Evolutionary conservation across 2,329 filamentous ascomycete species (phyloP).

Genomic region (Ascochyta lentis): DNA sequence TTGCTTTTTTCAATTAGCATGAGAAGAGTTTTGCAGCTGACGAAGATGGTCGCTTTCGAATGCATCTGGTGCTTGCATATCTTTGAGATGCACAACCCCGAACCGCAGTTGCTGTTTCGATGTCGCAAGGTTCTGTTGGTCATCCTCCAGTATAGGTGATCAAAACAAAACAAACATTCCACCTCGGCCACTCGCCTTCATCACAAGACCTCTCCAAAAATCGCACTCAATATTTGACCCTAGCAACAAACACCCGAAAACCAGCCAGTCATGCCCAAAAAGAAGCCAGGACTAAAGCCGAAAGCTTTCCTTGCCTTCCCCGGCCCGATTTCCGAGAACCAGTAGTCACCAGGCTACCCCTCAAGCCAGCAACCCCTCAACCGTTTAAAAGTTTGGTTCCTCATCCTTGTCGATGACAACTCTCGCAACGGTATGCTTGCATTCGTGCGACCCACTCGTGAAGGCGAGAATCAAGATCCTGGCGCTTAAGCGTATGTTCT

Average conservation of each 20-base stretch:
- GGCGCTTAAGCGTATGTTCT: slow-evolving; percentile 5
- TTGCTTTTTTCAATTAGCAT: neutral
- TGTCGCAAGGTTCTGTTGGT: too few relatives aligned
- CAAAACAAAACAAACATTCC: slow-evolving; percentile 15
- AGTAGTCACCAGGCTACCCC: neutral
- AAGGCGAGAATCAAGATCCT: neutral
- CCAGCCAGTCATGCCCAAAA: too few relatives aligned
- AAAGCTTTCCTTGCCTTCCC: neutral
- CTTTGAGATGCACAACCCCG: neutral
- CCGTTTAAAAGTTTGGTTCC: neutral
- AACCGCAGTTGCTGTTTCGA: neutral
- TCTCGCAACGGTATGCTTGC: slow-evolving; percentile 15
- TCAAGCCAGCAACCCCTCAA: neutral
- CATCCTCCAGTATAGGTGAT: too few relatives aligned
- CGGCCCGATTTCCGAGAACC: neutral
- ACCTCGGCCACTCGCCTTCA: neutral
- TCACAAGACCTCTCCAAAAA: neutral
- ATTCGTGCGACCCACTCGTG: slow-evolving; percentile 1
- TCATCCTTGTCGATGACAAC: neutral
- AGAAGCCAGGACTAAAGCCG: neutral
- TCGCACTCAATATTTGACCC: neutral
- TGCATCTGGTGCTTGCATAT: neutral
- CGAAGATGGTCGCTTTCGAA: neutral
- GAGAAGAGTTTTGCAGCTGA: neutral
- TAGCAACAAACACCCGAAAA: neutral